phyloP scores from a whole-genome alignment of 176 grass and related monocot genomes.

The Bothriochloa decipiens region DNA sequence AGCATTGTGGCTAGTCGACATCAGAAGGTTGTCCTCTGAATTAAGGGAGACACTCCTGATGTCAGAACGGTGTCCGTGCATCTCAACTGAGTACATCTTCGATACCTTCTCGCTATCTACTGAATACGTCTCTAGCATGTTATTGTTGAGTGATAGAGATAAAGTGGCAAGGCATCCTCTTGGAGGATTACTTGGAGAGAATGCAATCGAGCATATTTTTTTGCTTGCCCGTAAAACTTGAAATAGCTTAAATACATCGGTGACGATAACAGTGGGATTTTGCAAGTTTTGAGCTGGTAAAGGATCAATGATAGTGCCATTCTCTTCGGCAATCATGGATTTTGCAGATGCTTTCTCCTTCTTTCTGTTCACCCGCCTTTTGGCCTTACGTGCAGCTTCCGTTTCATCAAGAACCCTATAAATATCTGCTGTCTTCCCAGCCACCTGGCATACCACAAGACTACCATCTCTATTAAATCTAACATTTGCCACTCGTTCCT shows the following conservation, averaged over 20 bases:
- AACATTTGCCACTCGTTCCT: constrained; percentile 73
- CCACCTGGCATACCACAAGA: constrained; percentile 85
- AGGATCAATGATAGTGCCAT: constrained; percentile 65
- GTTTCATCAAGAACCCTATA: constrained; percentile 83
- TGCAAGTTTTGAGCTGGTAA: constrained; percentile 51
- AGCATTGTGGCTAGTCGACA: constrained; percentile 95
- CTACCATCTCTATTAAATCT: constrained; percentile 76
- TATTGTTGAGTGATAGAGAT: constrained; percentile 87
- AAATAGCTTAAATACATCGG: constrained; percentile 84
- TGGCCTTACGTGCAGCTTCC: constrained; percentile 72
- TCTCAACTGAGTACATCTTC: constrained; percentile 84
- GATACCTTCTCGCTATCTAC: constrained; percentile 66
- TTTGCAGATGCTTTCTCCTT: constrained; percentile 76
- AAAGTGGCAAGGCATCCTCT: constrained; percentile 69
- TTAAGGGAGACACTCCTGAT: constrained; percentile 87
- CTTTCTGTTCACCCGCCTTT: constrained; percentile 80
- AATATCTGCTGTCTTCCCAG: constrained; percentile 73
- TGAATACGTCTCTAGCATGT: constrained; percentile 81
- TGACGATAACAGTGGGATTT: constrained; percentile 58
- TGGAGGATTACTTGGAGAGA: constrained; percentile 66
- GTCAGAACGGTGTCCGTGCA: constrained; percentile 85
- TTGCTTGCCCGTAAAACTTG: constrained; percentile 74
- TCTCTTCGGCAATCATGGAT: constrained; percentile 40
- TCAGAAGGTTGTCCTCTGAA: constrained; percentile 74
- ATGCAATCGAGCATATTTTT: constrained; percentile 85